Evolutionary conservation across 345 rosid genomes (phyloP).

Genomic region (Eucalyptus regnans): DNA sequence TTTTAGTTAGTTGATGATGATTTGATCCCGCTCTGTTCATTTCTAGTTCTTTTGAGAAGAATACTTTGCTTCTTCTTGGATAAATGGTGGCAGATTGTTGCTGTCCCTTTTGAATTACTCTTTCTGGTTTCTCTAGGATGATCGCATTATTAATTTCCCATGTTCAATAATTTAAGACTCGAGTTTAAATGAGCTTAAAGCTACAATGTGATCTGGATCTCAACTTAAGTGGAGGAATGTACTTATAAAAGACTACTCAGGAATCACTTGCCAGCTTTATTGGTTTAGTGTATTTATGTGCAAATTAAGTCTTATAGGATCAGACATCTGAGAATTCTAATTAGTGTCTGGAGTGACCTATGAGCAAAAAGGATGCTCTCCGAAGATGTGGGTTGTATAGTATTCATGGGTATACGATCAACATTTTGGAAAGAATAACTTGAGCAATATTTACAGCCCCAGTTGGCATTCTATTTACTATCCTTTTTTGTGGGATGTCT

Average conservation of each 20-base stretch:
- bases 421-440: background rate
- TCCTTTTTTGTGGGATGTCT: background rate
- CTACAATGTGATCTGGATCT: background rate
- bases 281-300: background rate
- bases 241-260: background rate
- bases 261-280: background rate
- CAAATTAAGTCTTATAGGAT: background rate
- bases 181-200: background rate
- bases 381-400: background rate
- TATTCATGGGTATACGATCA: background rate
- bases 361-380: background rate
- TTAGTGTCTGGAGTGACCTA: background rate
- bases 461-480: background rate
- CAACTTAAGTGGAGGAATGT: background rate
- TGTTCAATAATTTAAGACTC: background rate
- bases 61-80: background rate
- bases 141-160: background rate
- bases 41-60: background rate
- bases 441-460: background rate
- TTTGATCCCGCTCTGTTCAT: background rate
- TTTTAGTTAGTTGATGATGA: background rate
- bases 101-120: background rate
- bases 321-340: background rate
- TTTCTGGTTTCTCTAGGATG: background rate
- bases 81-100: background rate